Percentiles rank a stretch among this genome's conserved stretches.
These are phyloP conservation scores for Gossypium herbaceum DNA, from an alignment of 345 rosid species.

Conservation along the genomic window DNA sequence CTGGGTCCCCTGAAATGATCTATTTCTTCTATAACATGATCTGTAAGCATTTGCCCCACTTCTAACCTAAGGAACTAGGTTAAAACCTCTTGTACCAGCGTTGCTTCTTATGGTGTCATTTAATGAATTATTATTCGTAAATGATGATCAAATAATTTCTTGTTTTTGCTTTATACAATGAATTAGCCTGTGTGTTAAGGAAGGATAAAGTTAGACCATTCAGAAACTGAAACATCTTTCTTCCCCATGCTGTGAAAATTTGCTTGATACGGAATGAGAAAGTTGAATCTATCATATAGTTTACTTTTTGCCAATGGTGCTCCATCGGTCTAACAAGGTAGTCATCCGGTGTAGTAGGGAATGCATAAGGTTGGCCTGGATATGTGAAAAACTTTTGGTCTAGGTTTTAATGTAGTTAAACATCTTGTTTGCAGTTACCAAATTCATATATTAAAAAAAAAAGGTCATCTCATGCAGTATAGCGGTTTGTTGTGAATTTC, in stretches of 20 bases:
- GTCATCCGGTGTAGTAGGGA: not conserved
- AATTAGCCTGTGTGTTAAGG: not conserved
- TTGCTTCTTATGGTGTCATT: not conserved
- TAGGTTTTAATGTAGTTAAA: not conserved
- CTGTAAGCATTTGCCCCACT: not conserved
- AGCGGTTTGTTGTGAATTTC: constrained; percentile 14
- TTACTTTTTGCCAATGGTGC: not conserved
- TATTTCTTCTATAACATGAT: not conserved
- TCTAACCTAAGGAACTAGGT: not conserved
- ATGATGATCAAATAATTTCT: not conserved
- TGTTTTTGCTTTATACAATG: not conserved
- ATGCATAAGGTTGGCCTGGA: not conserved
- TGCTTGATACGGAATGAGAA: not conserved
- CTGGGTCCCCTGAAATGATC: not conserved
- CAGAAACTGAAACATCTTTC: not conserved
- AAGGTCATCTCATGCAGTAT: not conserved
- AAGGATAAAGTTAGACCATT: not conserved
- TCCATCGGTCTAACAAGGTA: not conserved
- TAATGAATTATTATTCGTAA: not conserved
- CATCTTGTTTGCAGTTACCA: constrained; percentile 14
- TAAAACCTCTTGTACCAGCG: not conserved
- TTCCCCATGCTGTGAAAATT: not conserved
- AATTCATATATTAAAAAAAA: not conserved
- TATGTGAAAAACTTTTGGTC: not conserved
- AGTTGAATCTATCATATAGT: not conserved